These are phyloP conservation scores for Citrus sp. DNA, from an alignment of 345 rosid genomes.

Conservation along the genomic window DNA sequence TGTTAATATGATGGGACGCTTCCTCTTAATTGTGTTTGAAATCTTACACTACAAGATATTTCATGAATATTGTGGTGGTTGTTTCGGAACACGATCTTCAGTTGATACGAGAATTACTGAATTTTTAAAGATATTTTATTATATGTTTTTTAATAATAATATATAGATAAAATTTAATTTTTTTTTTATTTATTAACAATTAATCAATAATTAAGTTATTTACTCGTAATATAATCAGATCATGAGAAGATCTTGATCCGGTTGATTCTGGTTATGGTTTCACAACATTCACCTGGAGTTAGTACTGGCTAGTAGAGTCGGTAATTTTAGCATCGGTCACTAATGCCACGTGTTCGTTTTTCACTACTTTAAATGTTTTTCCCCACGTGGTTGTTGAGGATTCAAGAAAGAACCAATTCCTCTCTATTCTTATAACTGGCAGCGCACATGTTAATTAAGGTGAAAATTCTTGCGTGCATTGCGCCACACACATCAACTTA, in stretches of 20 bases:
- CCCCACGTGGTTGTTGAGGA: neutral
- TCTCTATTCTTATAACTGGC: no score
- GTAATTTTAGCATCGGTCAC: neutral
- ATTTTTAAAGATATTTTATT: no score
- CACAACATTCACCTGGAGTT: no score
- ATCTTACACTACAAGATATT: neutral
- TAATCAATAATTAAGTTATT: no score
- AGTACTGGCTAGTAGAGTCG: no score
- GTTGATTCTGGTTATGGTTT: no score
- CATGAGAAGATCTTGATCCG: no score
- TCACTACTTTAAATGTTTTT: neutral
- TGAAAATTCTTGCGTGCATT: neutral
- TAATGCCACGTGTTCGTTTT: neutral
- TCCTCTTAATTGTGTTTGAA: neutral
- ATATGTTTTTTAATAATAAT: rapidly evolving
- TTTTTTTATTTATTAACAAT: no score
- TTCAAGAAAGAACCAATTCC: neutral
- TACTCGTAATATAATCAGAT: no score
- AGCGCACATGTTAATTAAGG: slow-evolving; percentile 3
- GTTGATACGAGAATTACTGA: rapidly evolving
- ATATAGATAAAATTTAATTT: no score
- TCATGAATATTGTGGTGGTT: neutral
- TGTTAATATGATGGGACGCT: neutral
- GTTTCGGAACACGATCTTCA: no score
- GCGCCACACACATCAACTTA: neutral